A percentile compares a stretch with the other conserved stretches of the same genome.
Evolutionary conservation across 2,329 filamentous ascomycete genomes (phyloP).

Genomic region (Talaromyces sp.): DNA sequence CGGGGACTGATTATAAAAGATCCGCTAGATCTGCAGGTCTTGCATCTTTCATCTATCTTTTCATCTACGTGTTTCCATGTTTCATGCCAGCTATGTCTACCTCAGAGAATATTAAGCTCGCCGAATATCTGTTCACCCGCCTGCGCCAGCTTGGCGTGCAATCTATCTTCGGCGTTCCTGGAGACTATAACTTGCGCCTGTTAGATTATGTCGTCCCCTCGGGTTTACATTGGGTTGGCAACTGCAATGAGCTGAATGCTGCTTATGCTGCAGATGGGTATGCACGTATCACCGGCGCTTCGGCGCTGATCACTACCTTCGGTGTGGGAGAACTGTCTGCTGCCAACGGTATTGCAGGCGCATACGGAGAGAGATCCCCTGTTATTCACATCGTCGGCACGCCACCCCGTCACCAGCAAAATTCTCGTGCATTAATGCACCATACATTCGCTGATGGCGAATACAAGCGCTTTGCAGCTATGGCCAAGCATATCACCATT

Average conservation of each 20-base stretch:
- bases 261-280: conserved; percentile 48
- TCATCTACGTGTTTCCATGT: too few relatives aligned
- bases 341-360: conserved; percentile 73
- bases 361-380: conserved; percentile 72
- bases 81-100: conserved; percentile 10
- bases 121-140: conserved; percentile 64
- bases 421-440: conserved; percentile 54
- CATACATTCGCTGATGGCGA: conserved; percentile 69
- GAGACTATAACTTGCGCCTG: conserved; percentile 70
- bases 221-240: conserved; percentile 65
- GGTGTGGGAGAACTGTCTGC: conserved; percentile 71
- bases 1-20: conserved; percentile 5
- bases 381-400: conserved; percentile 64
- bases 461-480: conserved; percentile 54
- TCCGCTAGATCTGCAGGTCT: not conserved
- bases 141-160: conserved; percentile 66
- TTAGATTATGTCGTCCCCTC: conserved; percentile 66
- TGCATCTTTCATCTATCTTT: not conserved
- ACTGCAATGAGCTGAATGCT: conserved; percentile 73
- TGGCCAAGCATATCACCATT: conserved; percentile 54
- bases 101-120: conserved; percentile 31
- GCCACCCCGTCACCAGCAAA: conserved; percentile 50
- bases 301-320: conserved; percentile 33
- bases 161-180: conserved; percentile 70
- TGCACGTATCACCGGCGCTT: conserved; percentile 33